Conservation (phyloP, 345 rosid genomes). For the Populus davidiana region DNA sequence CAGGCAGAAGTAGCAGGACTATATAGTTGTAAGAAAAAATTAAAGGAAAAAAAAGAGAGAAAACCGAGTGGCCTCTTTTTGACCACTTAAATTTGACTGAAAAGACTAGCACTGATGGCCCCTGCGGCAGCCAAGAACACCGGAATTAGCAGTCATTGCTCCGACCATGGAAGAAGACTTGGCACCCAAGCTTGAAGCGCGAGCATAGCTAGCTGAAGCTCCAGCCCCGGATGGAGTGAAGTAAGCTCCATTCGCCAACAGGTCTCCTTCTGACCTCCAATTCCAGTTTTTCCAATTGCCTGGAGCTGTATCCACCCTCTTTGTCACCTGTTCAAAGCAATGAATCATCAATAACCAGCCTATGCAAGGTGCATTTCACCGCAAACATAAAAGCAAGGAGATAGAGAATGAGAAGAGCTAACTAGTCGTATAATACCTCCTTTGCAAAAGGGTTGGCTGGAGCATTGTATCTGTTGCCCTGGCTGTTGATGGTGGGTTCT, state of each 20-base stretch:
- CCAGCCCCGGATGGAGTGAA: constrained; percentile 83
- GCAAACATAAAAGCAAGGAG: constrained; percentile 9
- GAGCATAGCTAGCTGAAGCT: constrained; percentile 75
- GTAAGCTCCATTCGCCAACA: constrained; percentile 81
- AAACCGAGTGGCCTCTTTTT: constrained; percentile 23
- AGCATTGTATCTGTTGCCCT: constrained; percentile 88
- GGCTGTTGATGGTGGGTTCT: constrained; percentile 87
- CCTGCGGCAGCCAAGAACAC: constrained; percentile 62
- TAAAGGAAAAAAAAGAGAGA: background rate
- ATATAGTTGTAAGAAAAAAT: constrained; percentile 1
- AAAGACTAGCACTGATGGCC: constrained; percentile 50
- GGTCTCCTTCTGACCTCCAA: constrained; percentile 92
- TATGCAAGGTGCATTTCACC: background rate
- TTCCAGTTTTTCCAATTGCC: constrained; percentile 71
- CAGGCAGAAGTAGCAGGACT: constrained; percentile 11
- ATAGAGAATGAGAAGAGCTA: background rate
- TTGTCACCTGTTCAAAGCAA: constrained; percentile 62
- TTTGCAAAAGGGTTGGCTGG: constrained; percentile 72
- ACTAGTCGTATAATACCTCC: constrained; percentile 45
- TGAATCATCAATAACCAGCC: background rate
- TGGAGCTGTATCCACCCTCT: constrained; percentile 66
- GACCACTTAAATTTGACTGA: constrained; percentile 18
- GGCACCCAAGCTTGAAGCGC: constrained; percentile 93
- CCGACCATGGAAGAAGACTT: constrained; percentile 78
- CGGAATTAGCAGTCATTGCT: constrained; percentile 71